Base-by-base conservation (phyloP, 371 early-diverging fungal species). In the Rhizomucor miehei region DNA sequence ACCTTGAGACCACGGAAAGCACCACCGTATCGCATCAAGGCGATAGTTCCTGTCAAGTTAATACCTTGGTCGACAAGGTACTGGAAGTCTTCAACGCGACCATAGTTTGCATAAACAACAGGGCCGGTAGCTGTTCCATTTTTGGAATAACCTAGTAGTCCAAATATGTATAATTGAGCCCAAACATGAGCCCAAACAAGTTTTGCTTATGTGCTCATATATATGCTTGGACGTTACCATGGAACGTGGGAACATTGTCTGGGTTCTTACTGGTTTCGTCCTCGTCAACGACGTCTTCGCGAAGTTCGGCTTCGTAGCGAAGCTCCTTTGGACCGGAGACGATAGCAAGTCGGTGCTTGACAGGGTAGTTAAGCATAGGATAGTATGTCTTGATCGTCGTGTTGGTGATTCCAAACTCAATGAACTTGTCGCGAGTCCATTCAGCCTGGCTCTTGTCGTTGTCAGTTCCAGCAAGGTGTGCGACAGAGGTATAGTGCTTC, bases 91-190 rank as follows among this genome's bases (percentile, higher is more conserved):
- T 80, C 75, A 11, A 69, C 48, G 11, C 74, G 63, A 52, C 88
- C 87, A 55, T 82, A 88, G 55, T 86, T 81, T 23, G 81, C 87
- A 60, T 87, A 88, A 6, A 88, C 77, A 2, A 88, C 63, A 34
- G 69, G 73, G 6, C 80, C 87, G 3, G 76, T 77, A 10, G 79
- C 84, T 56, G 77, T 80, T 20, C 89, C 89, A 44, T 71, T 63
- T 34, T 81, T 82, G 36, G 86, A 80, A 56, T 82, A 84, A 23
- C 62, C 62, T 61, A 41, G 14, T 20, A 14, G 8, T 29, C 29
- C 29, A 29, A 29, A 29, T 29, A 29, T 29, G 29, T 29, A 3
- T 5, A 29, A 29, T 29, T 29, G 29, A 29, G 29, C 29, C 29
- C 29, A 29, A 29, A 29, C 29, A 29, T 3, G 29, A n/a, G n/a